Conservation (phyloP, 148 eudicot species). For the Drosera capensis region DNA sequence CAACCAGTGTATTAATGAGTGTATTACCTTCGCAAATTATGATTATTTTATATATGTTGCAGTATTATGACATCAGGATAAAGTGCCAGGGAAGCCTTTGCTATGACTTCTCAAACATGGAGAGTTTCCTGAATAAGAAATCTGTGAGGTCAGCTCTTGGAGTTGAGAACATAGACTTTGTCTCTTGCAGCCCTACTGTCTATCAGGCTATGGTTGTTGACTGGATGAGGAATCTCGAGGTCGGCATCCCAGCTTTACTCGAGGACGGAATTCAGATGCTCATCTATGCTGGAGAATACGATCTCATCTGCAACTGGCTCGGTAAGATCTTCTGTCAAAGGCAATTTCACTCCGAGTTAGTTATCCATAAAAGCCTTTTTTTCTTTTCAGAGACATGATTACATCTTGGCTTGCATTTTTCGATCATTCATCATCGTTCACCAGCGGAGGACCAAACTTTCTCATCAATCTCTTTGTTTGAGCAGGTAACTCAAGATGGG, state of each 20-base stretch:
- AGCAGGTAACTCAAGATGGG: slow-evolving; percentile 93
- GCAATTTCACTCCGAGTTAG: background rate
- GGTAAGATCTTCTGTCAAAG: slow-evolving; percentile 31
- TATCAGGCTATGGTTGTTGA: slow-evolving; percentile 77
- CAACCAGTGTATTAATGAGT: too few species aligned
- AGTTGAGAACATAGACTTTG: slow-evolving; percentile 70
- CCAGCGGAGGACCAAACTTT: too few species aligned
- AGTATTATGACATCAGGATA: slow-evolving; percentile 85
- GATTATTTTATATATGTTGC: slow-evolving; percentile 11
- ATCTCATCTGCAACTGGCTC: slow-evolving; percentile 95
- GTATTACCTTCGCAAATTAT: background rate
- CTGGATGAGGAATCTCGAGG: slow-evolving; percentile 94
- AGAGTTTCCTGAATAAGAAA: slow-evolving; percentile 45
- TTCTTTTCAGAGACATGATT: background rate
- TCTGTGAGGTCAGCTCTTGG: slow-evolving; percentile 57
- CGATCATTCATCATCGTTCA: background rate
- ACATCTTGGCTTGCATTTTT: background rate
- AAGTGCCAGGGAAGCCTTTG: slow-evolving; percentile 83
- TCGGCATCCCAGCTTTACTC: slow-evolving; percentile 75
- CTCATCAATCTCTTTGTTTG: background rate
- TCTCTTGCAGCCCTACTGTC: slow-evolving; percentile 78
- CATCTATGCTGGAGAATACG: slow-evolving; percentile 91
- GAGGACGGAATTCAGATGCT: slow-evolving; percentile 76
- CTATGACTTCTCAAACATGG: slow-evolving; percentile 82
- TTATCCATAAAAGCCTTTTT: background rate